Base-by-base conservation (phyloP, 345 rosid genomes). In the Punica granatum region DNA sequence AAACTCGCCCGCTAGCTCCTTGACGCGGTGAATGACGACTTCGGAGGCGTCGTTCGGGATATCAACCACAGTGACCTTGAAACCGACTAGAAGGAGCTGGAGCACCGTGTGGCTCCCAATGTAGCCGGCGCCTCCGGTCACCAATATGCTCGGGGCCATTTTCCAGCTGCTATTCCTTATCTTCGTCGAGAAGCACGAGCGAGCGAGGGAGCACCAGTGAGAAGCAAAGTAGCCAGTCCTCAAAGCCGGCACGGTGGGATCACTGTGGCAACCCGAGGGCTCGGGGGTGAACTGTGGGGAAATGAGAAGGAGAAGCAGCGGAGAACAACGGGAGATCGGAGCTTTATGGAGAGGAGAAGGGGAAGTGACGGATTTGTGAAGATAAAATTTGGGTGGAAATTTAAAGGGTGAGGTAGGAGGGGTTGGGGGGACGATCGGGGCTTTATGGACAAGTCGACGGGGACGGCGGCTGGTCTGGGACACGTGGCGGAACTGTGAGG, bases 91-190 rank as follows among this genome's bases (percentile, higher is more conserved):
- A 10, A 95, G 89, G 65, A 95, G 80, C 79, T 95, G 98, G 53
- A 95, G 89, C 62, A 92, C 99, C 3, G 99, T 87, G 82, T 95
- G 99, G 70, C 90, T 92, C 6, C 99, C 99, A 66, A 92, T 95
- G 79, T 89, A 95, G 60, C 98, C 99, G 74, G 99, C 97, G 39
- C 99, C 99, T 11, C 99, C 99, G 68, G 96, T 90, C 28, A 95
- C 98, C 63, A 95, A 77, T 63, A 94, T 75, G 65, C 36, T 83
- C 67, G 41, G 74, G 64, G 78, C 74, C 88, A 81, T n/a, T 84
- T n/a, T 42, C 41, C 28, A 65, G 25, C n/a, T n/a, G n/a, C n/a
- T n/a, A n/a, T n/a, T n/a, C n/a, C n/a, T n/a, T n/a, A n/a, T n/a
- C n/a, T n/a, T n/a, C n/a, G n/a, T n/a, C n/a, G n/a, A n/a, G n/a